phyloP scores from a whole-genome alignment of 106 monocot species.

The Dendrobium chrysotoxum region DNA sequence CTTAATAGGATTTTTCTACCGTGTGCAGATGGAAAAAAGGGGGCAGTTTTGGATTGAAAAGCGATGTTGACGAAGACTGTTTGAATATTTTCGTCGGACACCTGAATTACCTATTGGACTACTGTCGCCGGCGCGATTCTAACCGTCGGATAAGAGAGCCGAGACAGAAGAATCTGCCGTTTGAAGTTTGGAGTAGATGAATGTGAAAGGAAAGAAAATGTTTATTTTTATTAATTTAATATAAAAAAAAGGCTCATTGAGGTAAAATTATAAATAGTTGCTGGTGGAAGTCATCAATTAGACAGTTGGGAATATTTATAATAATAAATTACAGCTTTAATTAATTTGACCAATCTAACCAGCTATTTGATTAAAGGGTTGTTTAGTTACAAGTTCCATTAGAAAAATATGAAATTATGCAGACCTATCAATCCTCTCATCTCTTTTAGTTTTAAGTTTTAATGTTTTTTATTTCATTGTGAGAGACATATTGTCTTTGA shows the following conservation, averaged over 20 bases:
- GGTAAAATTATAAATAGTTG: neutral
- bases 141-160: constrained; percentile 1
- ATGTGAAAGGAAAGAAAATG: neutral
- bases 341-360: no score
- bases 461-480: no score
- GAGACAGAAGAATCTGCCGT: neutral
- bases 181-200: neutral
- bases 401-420: no score
- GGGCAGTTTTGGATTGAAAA: neutral
- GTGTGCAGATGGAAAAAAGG: neutral
- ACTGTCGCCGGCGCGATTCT: constrained; percentile 2
- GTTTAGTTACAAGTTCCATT: no score
- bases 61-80: constrained; percentile 7
- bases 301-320: no score
- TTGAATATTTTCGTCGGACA: neutral
- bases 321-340: no score
- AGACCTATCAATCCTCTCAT: no score
- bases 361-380: no score
- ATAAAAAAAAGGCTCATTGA: neutral
- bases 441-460: no score
- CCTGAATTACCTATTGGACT: neutral
- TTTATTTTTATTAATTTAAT: neutral
- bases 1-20: neutral
- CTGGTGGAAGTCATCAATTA: no score
- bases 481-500: no score